Percentiles rank a stretch among this genome's conserved stretches.
Conservation (phyloP, 2,329 filamentous ascomycete species). For the Stagonosporopsis rhizophila region DNA sequence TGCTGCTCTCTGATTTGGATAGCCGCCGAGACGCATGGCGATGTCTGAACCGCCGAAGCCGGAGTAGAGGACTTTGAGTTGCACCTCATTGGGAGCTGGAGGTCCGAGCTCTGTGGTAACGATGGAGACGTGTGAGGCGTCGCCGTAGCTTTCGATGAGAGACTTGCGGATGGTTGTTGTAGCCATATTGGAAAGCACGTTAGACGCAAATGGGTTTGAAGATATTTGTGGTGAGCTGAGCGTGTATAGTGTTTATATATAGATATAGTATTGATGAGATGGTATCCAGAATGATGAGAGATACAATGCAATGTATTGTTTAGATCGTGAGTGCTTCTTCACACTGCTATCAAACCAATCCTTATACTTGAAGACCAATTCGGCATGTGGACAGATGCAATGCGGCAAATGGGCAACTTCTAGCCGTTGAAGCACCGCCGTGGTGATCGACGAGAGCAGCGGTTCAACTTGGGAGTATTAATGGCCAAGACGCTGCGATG, state of each 20-base stretch:
- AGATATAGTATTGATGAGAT: background rate
- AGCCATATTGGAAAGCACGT: slow-evolving; percentile 26
- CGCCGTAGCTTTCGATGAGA: slow-evolving; percentile 54
- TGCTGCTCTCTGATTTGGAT: slow-evolving; percentile 55
- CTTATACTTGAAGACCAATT: slow-evolving; percentile 3
- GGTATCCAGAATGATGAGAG: background rate
- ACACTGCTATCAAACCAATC: background rate
- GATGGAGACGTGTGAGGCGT: slow-evolving; percentile 49
- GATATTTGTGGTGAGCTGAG: too few species aligned
- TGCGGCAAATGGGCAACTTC: slow-evolving; percentile 1
- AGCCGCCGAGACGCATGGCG: slow-evolving; percentile 59
- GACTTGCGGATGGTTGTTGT: slow-evolving; percentile 54
- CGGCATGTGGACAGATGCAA: background rate
- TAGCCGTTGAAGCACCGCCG: background rate
- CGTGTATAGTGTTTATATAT: background rate
- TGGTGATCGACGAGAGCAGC: background rate
- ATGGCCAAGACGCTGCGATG: slow-evolving; percentile 1
- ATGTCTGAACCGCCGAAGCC: slow-evolving; percentile 59
- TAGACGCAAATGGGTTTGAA: background rate
- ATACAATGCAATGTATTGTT: background rate
- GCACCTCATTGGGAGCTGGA: slow-evolving; percentile 55
- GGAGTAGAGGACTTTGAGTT: slow-evolving; percentile 57
- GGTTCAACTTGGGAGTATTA: background rate
- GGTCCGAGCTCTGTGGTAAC: slow-evolving; percentile 48
- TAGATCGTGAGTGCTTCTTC: background rate